Conservation (phyloP, 2,329 filamentous ascomycete genomes). For the Aureobasidium uvarum region DNA sequence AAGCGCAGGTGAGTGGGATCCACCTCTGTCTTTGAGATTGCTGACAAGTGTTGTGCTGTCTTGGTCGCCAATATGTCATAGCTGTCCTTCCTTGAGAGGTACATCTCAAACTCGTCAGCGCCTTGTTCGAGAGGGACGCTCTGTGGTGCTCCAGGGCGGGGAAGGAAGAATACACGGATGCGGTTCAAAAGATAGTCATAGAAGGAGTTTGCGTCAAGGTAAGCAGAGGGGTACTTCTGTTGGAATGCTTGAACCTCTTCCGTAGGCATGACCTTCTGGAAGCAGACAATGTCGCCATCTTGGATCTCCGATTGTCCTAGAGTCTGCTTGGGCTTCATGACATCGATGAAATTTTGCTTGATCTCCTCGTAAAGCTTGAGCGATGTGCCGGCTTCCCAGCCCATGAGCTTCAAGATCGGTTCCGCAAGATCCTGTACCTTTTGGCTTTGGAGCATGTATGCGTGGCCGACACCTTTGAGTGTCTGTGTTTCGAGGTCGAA, state of each 20-base stretch:
- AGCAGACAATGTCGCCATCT: conserved; percentile 95
- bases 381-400: conserved; percentile 73
- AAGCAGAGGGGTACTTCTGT: conserved; percentile 36
- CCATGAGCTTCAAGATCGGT: conserved; percentile 76
- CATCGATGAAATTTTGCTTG: conserved; percentile 96
- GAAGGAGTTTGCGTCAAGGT: conserved; percentile 72
- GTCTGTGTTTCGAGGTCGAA: conserved; percentile 78
- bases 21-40: conserved; percentile 47
- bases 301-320: conserved; percentile 91
- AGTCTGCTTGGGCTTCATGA: conserved; percentile 85
- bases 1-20: conserved; percentile 88
- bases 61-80: conserved; percentile 86
- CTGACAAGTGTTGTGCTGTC: conserved; percentile 69
- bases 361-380: conserved; percentile 90
- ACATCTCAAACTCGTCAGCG: conserved; percentile 70
- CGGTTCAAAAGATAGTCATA: conserved; percentile 93
- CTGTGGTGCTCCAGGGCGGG: conserved; percentile 51
- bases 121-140: conserved; percentile 36
- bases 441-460: conserved; percentile 84
- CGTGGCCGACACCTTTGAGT: conserved; percentile 72
- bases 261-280: conserved; percentile 65
- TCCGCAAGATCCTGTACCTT: conserved; percentile 82
- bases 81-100: conserved; percentile 80
- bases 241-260: conserved; percentile 40
- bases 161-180: conserved; percentile 73